These are phyloP conservation scores for Ceratocystis destructans DNA, from an alignment of 2,329 filamentous ascomycete species.

Conservation along the genomic window DNA sequence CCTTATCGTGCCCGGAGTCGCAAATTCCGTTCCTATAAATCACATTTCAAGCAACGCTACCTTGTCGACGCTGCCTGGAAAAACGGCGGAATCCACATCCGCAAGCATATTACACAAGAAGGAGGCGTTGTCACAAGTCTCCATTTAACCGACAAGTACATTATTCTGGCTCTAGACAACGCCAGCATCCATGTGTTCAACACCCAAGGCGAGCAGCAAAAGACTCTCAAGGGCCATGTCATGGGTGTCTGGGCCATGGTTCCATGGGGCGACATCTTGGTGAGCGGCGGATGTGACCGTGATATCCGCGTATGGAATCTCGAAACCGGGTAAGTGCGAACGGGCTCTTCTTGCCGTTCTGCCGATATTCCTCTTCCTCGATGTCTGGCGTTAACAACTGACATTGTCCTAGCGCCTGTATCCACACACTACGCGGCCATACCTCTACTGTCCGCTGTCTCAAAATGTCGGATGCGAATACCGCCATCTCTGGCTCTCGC, in stretches of 20 bases:
- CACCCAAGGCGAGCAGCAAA: slow-evolving; percentile 73
- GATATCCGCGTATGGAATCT: slow-evolving; percentile 97
- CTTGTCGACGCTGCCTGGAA: slow-evolving; percentile 96
- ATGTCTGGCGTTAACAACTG: not conserved
- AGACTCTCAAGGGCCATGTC: slow-evolving; percentile 84
- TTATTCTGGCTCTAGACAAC: slow-evolving; percentile 93
- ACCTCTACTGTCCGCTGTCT: slow-evolving; percentile 93
- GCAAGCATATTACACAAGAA: slow-evolving; percentile 84
- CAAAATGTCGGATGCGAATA: slow-evolving; percentile 91
- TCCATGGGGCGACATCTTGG: slow-evolving; percentile 86
- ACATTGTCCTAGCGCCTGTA: slow-evolving; percentile 42
- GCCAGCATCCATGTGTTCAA: slow-evolving; percentile 98
- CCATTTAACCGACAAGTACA: slow-evolving; percentile 88
- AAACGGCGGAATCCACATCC: slow-evolving; percentile 70
- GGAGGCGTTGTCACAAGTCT: slow-evolving; percentile 93
- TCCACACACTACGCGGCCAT: slow-evolving; percentile 80
- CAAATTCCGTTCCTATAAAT: slow-evolving; percentile 75
- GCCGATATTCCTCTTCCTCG: not conserved
- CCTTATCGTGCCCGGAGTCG: slow-evolving; percentile 27
- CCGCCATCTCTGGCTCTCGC: slow-evolving; percentile 88
- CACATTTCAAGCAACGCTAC: slow-evolving; percentile 95
- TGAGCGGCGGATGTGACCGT: slow-evolving; percentile 90
- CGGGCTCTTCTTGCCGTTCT: slow-evolving; percentile 3
- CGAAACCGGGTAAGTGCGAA: slow-evolving; percentile 59
- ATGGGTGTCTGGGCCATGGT: slow-evolving; percentile 99